Evolutionary conservation across 495 filamentous ascomycete species (phyloP).

Genomic region (Daldinia caldariorum): DNA sequence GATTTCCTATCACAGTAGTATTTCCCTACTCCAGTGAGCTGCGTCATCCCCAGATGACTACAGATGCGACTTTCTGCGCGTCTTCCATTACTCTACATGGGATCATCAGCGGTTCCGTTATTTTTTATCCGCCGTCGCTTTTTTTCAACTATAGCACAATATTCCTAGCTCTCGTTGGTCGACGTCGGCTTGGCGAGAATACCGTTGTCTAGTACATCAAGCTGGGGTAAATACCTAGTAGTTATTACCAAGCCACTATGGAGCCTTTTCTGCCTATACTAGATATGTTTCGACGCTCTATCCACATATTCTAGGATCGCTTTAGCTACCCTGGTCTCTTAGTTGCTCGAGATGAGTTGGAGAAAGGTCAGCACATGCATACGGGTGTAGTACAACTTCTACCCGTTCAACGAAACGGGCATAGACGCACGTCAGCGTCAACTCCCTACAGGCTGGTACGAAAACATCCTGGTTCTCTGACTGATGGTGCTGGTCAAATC

Average conservation of each 20-base stretch:
- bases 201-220: slow-evolving; percentile 23
- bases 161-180: slow-evolving; percentile 12
- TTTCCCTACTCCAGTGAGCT: neutral
- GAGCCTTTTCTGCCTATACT: slow-evolving; percentile 4
- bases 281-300: slow-evolving; percentile 29
- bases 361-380: slow-evolving; percentile 1
- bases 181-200: slow-evolving; percentile 19
- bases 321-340: slow-evolving; percentile 22
- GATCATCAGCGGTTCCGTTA: neutral
- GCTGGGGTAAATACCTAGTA: slow-evolving; percentile 34
- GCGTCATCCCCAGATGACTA: slow-evolving; percentile 1
- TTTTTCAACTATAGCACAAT: neutral
- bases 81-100: neutral
- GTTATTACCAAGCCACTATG: slow-evolving; percentile 1
- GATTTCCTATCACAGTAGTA: slow-evolving; percentile 6
- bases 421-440: slow-evolving; percentile 15
- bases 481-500: slow-evolving; percentile 3
- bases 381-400: slow-evolving; percentile 20
- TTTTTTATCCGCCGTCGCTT: neutral
- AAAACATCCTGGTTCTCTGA: slow-evolving; percentile 13
- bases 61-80: neutral
- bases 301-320: slow-evolving; percentile 22
- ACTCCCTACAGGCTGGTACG: slow-evolving; percentile 5
- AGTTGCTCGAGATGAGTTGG: slow-evolving; percentile 15
- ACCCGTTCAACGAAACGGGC: slow-evolving; percentile 7